Conservation (phyloP, 176 grass and related monocot species). For the Hordeum marinum region DNA sequence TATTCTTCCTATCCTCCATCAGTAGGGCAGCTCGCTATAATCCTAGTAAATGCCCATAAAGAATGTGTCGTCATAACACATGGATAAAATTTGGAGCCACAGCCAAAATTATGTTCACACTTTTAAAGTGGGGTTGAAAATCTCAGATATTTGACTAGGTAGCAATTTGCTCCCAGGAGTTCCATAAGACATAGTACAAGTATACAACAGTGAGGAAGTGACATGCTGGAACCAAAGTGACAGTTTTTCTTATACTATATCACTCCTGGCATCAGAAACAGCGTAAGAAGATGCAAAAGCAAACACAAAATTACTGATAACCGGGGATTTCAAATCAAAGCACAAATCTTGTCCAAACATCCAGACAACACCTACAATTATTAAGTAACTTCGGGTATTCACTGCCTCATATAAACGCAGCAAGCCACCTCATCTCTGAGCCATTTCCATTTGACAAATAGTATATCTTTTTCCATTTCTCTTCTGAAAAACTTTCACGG, state of each 20-base stretch:
- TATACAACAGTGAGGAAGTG: slow-evolving; percentile 24
- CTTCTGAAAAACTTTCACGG: slow-evolving; percentile 79
- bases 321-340: neutral
- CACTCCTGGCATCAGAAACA: slow-evolving; percentile 14
- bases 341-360: neutral
- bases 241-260: neutral
- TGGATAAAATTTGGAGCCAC: neutral
- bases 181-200: slow-evolving; percentile 15
- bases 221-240: neutral
- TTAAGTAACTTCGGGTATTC: slow-evolving; percentile 6
- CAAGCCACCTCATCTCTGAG: slow-evolving; percentile 96
- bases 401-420: slow-evolving; percentile 69
- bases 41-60: slow-evolving; percentile 11
- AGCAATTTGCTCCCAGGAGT: neutral
- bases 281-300: slow-evolving; percentile 8
- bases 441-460: slow-evolving; percentile 99
- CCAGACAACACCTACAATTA: neutral
- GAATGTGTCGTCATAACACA: neutral
- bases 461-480: slow-evolving; percentile 94
- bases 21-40: neutral
- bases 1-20: slow-evolving; percentile 7
- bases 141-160: neutral
- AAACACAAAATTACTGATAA: neutral
- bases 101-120: neutral
- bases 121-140: neutral